Percentiles rank a stretch among this genome's conserved stretches.
These are phyloP conservation scores for Penicillium digitatum DNA, from an alignment of 2,329 filamentous ascomycete genomes.

Conservation along the genomic window DNA sequence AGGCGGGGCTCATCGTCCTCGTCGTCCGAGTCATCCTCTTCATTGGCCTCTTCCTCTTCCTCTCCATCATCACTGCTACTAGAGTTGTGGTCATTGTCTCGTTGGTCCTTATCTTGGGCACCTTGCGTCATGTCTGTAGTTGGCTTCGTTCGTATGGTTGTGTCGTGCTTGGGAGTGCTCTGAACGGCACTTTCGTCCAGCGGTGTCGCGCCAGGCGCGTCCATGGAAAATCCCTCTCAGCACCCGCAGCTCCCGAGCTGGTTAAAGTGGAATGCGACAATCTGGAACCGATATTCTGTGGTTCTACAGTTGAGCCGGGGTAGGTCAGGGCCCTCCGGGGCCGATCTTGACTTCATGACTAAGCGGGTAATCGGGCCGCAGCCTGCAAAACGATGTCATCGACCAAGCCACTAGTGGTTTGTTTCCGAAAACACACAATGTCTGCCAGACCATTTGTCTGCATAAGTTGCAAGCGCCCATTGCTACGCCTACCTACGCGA, in stretches of 20 bases:
- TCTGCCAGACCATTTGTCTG: conserved; percentile 32
- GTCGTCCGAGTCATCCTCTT: conserved; percentile 70
- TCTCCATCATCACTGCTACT: conserved; percentile 29
- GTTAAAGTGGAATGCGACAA: conserved; percentile 21
- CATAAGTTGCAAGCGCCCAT: conserved; percentile 31
- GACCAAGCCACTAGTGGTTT: background rate
- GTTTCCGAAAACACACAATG: conserved; percentile 21
- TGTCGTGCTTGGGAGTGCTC: conserved; percentile 17
- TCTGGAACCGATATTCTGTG: conserved; percentile 12
- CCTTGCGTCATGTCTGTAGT: conserved; percentile 13
- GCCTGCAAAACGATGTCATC: conserved; percentile 16
- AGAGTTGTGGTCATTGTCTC: conserved; percentile 21
- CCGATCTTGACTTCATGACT: conserved; percentile 16
- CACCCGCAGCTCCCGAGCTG: conserved; percentile 21
- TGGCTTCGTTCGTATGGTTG: conserved; percentile 19
- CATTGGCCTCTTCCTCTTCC: conserved; percentile 52
- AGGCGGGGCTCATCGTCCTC: conserved; percentile 91
- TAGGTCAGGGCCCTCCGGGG: conserved; percentile 17
- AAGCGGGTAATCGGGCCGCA: conserved; percentile 16
- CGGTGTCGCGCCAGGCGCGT: conserved; percentile 36
- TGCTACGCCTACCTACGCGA: conserved; percentile 23
- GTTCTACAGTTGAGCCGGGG: conserved; percentile 22
- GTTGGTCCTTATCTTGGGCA: conserved; percentile 14
- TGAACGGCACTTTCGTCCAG: conserved; percentile 23
- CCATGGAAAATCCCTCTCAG: conserved; percentile 36